A percentile compares a stretch with the other conserved stretches of the same genome.
Evolutionary conservation across 441 rosid genomes (phyloP).

Genomic region (Iberis amara): DNA sequence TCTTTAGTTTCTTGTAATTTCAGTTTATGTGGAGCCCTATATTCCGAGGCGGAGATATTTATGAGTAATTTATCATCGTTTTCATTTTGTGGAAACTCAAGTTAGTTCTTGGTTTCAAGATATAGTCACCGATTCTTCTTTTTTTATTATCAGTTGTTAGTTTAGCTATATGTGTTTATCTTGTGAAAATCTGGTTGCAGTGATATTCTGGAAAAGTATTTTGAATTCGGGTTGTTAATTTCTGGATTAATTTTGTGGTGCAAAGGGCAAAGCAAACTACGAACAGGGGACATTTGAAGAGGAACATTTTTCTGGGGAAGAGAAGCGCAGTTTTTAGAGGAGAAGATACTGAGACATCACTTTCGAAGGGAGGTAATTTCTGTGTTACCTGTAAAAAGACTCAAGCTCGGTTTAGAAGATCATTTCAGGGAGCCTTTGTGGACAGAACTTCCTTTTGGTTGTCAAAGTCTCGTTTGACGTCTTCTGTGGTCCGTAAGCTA

Average conservation of each 20-base stretch:
- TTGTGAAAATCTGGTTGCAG: not conserved
- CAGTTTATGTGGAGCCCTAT: not conserved
- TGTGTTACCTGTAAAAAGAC: slow-evolving; percentile 39
- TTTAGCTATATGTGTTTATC: not conserved
- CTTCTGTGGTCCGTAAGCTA: slow-evolving; percentile 43
- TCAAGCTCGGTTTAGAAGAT: slow-evolving; percentile 33
- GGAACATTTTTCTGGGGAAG: slow-evolving; percentile 34
- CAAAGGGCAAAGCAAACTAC: slow-evolving; percentile 41
- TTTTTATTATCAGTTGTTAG: not conserved
- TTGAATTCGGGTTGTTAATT: not conserved
- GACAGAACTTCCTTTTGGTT: slow-evolving; percentile 59
- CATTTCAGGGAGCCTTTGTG: slow-evolving; percentile 39
- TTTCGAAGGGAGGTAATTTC: slow-evolving; percentile 37
- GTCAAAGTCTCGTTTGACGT: slow-evolving; percentile 33
- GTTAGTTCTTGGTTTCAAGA: not conserved
- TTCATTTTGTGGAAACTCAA: not conserved
- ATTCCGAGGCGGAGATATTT: not conserved
- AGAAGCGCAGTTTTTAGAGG: slow-evolving; percentile 31
- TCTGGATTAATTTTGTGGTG: slow-evolving; percentile 19
- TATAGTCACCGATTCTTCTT: slow-evolving; percentile 5
- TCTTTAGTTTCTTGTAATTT: not conserved
- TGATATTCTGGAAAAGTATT: not conserved
- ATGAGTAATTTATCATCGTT: not conserved
- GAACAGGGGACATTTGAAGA: slow-evolving; percentile 37
- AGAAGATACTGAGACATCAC: slow-evolving; percentile 28